Evolutionary conservation across 495 filamentous ascomycete species (phyloP), one percentile per base, ranked within the genome.

Genomic region (Hypoxylon rickii): DNA sequence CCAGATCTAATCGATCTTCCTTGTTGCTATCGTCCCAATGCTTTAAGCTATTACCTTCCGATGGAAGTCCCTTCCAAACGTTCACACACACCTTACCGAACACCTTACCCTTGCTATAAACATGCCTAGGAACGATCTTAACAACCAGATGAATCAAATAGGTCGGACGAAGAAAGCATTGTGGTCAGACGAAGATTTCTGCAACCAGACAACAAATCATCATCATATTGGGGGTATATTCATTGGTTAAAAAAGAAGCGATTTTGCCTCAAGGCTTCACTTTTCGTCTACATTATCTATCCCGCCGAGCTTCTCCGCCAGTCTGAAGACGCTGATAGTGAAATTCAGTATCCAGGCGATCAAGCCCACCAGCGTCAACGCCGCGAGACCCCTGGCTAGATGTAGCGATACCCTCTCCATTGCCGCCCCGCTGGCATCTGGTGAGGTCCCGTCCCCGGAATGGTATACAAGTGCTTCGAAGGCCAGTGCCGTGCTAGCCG

Each of bases 331-430:
- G 72, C 88, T 96, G 24, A 97, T 85, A 24, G 84, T 79, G 73
- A 98, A 96, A 7, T 92, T 97, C 64, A 86, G 78, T 48, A 92
- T 83, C 94, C 94, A 98, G 20, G 89, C 88, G 46, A 95, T 76
- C 46, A 97, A 72, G 2, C 90, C 89, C 42, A 98, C 78, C 39
- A 96, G 76, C 31, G 96, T 79, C 49, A 96, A 88, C 3, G 83
- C 87, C 16, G 88, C 85, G 46, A 98, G 76, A 11, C 90, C 86
- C 66, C 87, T 86, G 63, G 95, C 89, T 47, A 86, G 76, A 55
- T 73, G 68, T 65, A 89, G 87, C 24, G 95, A 87, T 18, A 64
- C 44, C 41, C 46, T 55, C 50, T 77, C 64, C 26, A 46, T 53
- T 6, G 22, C 40, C 26, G 17, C 34, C 22, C 26, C 40, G 13